Percentiles rank a stretch among this genome's conserved stretches.
phyloP scores from a whole-genome alignment of 192 early-diverging fungal species.

The Entrophospora sp. region DNA sequence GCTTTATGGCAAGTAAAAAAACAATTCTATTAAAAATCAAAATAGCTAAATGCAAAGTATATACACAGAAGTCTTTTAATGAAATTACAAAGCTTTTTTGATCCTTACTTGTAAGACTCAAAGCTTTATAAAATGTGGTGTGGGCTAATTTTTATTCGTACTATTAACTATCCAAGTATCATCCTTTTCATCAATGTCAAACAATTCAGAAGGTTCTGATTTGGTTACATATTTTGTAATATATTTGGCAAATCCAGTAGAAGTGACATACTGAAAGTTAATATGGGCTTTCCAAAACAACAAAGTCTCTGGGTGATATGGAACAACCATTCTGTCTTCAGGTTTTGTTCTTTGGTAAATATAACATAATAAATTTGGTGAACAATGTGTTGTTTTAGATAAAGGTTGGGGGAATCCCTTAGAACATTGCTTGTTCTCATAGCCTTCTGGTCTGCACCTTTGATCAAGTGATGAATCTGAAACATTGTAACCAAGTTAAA shows the following conservation, averaged over 20 bases:
- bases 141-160: too few species aligned
- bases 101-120: too few species aligned
- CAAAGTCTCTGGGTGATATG: neutral
- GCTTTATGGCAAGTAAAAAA: too few species aligned
- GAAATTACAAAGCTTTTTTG: too few species aligned
- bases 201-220: neutral
- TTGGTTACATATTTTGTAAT: neutral
- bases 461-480: neutral
- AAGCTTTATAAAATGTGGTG: too few species aligned
- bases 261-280: conserved; percentile 1
- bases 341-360: neutral
- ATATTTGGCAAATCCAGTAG: neutral
- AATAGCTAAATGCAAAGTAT: too few species aligned
- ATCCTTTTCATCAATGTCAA: neutral
- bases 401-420: neutral
- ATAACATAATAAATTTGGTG: neutral
- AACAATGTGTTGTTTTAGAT: neutral
- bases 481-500: neutral
- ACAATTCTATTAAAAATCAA: too few species aligned
- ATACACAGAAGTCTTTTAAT: too few species aligned
- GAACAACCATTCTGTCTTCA: neutral
- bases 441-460: neutral
- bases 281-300: neutral
- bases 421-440: neutral
- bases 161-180: too few species aligned